Evolutionary conservation across 371 early-diverging fungal genomes (phyloP).

Genomic region (Mucor racemosus): DNA sequence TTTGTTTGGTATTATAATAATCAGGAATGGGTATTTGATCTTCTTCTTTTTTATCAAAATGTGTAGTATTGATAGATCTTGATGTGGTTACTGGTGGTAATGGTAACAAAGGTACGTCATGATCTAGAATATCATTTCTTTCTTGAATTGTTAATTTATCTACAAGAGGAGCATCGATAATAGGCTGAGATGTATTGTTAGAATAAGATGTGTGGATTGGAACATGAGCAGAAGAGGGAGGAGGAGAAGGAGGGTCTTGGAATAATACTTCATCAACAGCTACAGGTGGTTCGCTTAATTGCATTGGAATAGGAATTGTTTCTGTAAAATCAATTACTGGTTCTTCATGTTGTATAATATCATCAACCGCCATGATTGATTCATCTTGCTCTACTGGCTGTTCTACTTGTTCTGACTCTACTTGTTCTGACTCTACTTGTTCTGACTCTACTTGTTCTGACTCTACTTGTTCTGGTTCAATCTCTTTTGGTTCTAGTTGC

Average conservation of each 20-base stretch:
- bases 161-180: neutral
- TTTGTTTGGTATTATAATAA: constrained; percentile 1
- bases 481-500: neutral
- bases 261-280: constrained; percentile 10
- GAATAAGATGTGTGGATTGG: too few species aligned
- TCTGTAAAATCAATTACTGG: neutral
- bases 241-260: neutral
- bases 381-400: neutral
- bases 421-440: too few species aligned
- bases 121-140: constrained; percentile 8
- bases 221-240: neutral
- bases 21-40: constrained; percentile 11
- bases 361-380: neutral
- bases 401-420: neutral
- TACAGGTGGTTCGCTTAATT: constrained; percentile 5
- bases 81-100: neutral
- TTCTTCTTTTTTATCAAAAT: neutral
- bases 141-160: constrained; percentile 12
- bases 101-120: neutral
- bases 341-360: neutral
- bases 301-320: neutral
- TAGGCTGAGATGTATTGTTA: neutral
- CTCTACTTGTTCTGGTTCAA: neutral
- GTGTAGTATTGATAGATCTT: neutral
- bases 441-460: too few species aligned